Evolutionary conservation across 2,329 filamentous ascomycete species (phyloP).

Genomic region (Scolecobasidium constrictum): DNA sequence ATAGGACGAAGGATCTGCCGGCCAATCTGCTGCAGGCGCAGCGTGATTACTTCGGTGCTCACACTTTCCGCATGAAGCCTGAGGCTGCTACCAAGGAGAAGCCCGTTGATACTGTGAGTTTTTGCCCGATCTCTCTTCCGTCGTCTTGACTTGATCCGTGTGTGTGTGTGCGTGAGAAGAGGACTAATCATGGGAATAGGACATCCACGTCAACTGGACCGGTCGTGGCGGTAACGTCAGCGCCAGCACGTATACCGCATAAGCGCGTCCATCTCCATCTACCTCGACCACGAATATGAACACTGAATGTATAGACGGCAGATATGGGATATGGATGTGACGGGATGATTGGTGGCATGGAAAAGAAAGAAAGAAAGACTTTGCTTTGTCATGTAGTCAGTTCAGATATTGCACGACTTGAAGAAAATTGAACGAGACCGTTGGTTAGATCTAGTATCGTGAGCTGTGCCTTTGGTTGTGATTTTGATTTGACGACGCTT

Average conservation of each 20-base stretch:
- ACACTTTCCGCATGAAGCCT: slow-evolving; percentile 44
- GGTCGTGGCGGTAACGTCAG: slow-evolving; percentile 95
- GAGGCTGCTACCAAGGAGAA: slow-evolving; percentile 45
- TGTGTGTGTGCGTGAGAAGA: no score
- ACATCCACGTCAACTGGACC: slow-evolving; percentile 99
- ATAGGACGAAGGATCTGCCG: slow-evolving; percentile 92
- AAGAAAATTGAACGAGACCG: no score
- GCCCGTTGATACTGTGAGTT: slow-evolving; percentile 56
- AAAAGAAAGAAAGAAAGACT: no score
- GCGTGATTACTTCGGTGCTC: slow-evolving; percentile 92
- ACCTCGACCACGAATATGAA: background rate
- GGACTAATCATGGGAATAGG: no score
- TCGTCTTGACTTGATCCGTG: no score
- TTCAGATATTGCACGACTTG: no score
- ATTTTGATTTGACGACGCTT: no score
- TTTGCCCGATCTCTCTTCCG: background rate
- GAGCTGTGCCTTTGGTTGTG: no score
- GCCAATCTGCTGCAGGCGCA: slow-evolving; percentile 98
- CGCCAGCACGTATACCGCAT: slow-evolving; percentile 95
- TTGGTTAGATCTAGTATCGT: no score
- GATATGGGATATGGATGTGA: no score
- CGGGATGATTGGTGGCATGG: no score
- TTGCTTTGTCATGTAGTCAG: no score
- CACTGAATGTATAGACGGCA: background rate
- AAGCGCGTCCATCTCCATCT: slow-evolving; percentile 24